Conservation (phyloP, 805 yeast genomes). For the Barnettozyma wickerhamii region DNA sequence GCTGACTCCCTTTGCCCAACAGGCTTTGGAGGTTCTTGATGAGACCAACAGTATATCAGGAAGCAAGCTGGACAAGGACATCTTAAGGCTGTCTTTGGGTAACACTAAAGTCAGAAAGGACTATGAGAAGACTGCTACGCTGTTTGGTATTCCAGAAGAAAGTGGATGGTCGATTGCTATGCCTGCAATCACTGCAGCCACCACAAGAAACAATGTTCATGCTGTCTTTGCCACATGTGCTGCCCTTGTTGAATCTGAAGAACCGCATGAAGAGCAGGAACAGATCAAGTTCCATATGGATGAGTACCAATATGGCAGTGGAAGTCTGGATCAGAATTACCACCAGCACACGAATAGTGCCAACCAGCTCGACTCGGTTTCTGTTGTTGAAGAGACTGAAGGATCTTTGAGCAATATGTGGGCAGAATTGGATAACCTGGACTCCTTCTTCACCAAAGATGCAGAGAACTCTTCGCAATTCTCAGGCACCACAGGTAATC, state of each 20-base stretch:
- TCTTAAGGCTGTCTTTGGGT: constrained; percentile 87
- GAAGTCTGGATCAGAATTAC: not conserved
- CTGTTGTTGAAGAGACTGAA: constrained; percentile 57
- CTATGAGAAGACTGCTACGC: constrained; percentile 78
- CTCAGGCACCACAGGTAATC: constrained; percentile 25
- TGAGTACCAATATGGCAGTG: constrained; percentile 41
- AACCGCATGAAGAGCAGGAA: constrained; percentile 28
- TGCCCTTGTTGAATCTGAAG: constrained; percentile 28
- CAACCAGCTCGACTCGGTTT: constrained; percentile 35
- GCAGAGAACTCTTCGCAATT: constrained; percentile 26
- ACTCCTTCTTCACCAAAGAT: constrained; percentile 79
- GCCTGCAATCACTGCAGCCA: constrained; percentile 88
- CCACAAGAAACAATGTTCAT: constrained; percentile 89
- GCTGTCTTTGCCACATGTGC: constrained; percentile 89
- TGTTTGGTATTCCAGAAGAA: constrained; percentile 93
- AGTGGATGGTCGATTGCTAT: constrained; percentile 97
- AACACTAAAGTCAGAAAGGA: constrained; percentile 73
- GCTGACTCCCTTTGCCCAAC: constrained; percentile 82
- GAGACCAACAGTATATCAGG: constrained; percentile 84
- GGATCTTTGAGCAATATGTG: constrained; percentile 85
- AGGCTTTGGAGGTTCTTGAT: constrained; percentile 86
- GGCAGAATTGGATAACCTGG: constrained; percentile 87
- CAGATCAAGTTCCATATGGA: constrained; percentile 53
- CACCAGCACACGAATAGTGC: constrained; percentile 9
- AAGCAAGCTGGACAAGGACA: constrained; percentile 85